Conservation (phyloP, 106 monocot genomes). For the Dendrobium nobile region DNA sequence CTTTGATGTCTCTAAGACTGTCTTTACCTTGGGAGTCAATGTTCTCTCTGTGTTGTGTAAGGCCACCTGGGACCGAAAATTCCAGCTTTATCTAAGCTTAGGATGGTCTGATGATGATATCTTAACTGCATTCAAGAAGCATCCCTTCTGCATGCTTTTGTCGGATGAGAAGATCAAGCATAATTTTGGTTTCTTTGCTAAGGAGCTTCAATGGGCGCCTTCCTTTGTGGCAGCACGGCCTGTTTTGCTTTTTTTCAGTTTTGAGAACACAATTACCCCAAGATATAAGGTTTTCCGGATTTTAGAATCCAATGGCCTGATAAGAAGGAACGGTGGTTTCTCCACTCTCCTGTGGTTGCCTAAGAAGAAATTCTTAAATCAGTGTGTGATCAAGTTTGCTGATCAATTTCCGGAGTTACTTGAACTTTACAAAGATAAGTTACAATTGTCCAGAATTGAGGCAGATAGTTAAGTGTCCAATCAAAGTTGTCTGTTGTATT, state of each 20-base stretch:
- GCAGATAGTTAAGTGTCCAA: neutral
- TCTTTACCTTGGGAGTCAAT: constrained; percentile 12
- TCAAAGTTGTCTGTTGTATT: too few species aligned
- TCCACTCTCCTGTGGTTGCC: neutral
- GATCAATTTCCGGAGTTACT: constrained; percentile 17
- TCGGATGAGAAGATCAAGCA: constrained; percentile 17
- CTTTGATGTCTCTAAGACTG: neutral
- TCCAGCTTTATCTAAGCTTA: constrained; percentile 15
- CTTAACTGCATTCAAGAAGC: constrained; percentile 15
- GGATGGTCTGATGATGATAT: constrained; percentile 27
- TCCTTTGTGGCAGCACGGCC: constrained; percentile 8
- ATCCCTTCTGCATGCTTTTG: constrained; percentile 7
- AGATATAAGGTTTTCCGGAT: constrained; percentile 29
- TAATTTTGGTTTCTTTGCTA: constrained; percentile 20
- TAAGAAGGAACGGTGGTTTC: neutral
- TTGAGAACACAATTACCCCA: constrained; percentile 46
- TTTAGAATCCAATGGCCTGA: constrained; percentile 14
- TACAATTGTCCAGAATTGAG: neutral
- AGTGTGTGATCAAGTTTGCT: constrained; percentile 24
- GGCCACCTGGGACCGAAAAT: constrained; percentile 10
- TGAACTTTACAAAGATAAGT: neutral
- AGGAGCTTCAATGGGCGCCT: constrained; percentile 17
- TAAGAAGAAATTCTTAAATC: constrained; percentile 13
- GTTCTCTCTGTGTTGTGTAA: neutral
- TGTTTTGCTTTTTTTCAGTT: constrained; percentile 13